Conservation (phyloP, 1,284 basidiomycete genomes). For the Psilocybe mexicana region DNA sequence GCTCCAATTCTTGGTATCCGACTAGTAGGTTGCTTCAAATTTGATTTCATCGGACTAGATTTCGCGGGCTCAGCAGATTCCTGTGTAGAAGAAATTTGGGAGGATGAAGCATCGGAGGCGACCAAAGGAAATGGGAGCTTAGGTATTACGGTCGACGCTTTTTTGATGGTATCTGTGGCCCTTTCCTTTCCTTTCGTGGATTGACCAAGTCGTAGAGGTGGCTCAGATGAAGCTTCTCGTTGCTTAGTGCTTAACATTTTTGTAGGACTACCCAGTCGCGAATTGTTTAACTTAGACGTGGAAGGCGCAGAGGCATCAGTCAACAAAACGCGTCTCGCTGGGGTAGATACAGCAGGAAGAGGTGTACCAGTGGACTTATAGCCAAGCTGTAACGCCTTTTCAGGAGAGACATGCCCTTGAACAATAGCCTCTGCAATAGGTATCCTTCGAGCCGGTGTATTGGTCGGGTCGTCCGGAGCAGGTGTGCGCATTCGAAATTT, state of each 20-base stretch:
- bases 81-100: conserved; percentile 10
- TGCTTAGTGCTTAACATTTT: conserved; percentile 22
- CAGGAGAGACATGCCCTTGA: conserved; percentile 49
- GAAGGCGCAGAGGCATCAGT: conserved; percentile 31
- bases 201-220: conserved; percentile 9
- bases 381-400: conserved; percentile 38
- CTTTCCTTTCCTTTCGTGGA: conserved; percentile 29
- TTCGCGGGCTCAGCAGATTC: conserved; percentile 1
- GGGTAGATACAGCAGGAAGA: conserved; percentile 39
- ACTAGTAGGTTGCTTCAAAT: conserved; percentile 57
- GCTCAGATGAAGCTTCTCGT: conserved; percentile 19
- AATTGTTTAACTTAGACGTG: conserved; percentile 24
- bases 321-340: conserved; percentile 56
- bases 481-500: conserved; percentile 36
- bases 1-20: conserved; percentile 67
- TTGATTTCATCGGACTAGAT: conserved; percentile 41
- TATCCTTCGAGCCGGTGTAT: conserved; percentile 64
- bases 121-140: conserved; percentile 50
- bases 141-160: conserved; percentile 14
- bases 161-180: conserved; percentile 20
- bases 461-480: conserved; percentile 36
- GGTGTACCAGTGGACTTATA: conserved; percentile 22
- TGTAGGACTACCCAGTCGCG: conserved; percentile 33
- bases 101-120: conserved; percentile 14
- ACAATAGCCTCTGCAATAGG: conserved; percentile 51